Conservation (phyloP, 23 red algal genomes). For the Porphyridium purpureum region DNA sequence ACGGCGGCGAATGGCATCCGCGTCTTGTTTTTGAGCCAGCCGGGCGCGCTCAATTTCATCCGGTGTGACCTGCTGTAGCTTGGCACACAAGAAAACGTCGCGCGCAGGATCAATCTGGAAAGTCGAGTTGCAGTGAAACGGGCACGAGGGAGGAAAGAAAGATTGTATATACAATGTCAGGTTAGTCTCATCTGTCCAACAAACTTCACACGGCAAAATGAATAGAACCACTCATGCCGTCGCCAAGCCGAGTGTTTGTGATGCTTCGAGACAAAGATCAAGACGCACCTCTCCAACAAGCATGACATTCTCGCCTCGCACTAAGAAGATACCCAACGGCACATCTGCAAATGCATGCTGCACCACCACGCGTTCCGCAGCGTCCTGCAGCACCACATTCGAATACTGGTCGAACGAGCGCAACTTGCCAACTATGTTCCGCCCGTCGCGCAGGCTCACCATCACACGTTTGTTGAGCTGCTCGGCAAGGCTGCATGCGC, state of each 20-base stretch:
- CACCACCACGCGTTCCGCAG: conserved; percentile 75
- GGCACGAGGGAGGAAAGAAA: too few relatives aligned
- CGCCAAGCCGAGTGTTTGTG: too few relatives aligned
- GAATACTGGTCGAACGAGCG: conserved; percentile 93
- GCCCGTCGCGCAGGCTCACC: conserved; percentile 77
- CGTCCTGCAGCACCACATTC: conserved; percentile 81
- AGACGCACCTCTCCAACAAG: conserved; percentile 81
- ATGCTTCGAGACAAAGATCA: too few relatives aligned
- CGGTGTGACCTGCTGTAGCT: conserved; percentile 3
- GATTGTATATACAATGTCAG: too few relatives aligned
- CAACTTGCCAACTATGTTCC: conserved; percentile 69
- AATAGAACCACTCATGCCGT: too few relatives aligned
- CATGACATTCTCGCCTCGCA: conserved; percentile 98
- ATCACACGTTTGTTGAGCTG: conserved; percentile 82
- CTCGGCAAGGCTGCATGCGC: conserved; percentile 71
- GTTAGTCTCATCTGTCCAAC: too few relatives aligned
- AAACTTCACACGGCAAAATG: too few relatives aligned
- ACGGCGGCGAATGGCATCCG: conserved; percentile 2
- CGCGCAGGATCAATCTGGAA: background rate
- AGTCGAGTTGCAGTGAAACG: too few relatives aligned
- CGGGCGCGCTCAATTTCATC: conserved; percentile 9
- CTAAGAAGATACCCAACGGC: conserved; percentile 63
- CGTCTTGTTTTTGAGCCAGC: conserved; percentile 2
- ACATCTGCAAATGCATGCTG: conserved; percentile 67
- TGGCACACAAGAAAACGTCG: background rate